Percentiles rank a stretch among this genome's conserved stretches.
phyloP scores from a whole-genome alignment of 352 stramenopile species.

The Phytopythium helicoides region DNA sequence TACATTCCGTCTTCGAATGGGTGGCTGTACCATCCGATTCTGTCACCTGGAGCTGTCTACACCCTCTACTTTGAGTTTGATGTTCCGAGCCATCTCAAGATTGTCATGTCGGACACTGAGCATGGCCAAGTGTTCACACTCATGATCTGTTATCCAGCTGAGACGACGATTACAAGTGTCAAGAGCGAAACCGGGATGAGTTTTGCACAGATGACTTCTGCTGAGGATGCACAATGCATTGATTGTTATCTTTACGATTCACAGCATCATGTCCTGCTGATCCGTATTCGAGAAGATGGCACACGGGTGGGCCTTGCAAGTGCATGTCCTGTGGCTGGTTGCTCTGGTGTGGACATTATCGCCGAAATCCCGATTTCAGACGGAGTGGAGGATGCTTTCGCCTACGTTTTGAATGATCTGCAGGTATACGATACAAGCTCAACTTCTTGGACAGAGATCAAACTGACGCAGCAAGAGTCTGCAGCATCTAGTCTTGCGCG shows the following conservation, averaged over 20 bases:
- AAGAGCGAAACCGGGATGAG: conserved; percentile 5
- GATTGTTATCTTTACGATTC: conserved; percentile 34
- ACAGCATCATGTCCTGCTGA: conserved; percentile 7
- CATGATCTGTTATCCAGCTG: conserved; percentile 21
- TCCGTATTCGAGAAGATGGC: conserved; percentile 16
- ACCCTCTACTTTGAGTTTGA: conserved; percentile 22
- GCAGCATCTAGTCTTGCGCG: neutral
- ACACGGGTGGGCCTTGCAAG: conserved; percentile 4
- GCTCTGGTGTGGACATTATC: conserved; percentile 16
- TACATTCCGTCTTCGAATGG: conserved; percentile 31
- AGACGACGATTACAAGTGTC: conserved; percentile 17
- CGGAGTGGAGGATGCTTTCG: conserved; percentile 9
- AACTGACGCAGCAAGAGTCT: conserved; percentile 7
- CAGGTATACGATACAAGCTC: conserved; percentile 1
- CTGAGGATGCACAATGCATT: conserved; percentile 9
- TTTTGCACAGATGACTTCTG: conserved; percentile 6
- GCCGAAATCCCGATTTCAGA: conserved; percentile 8
- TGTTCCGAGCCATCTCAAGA: conserved; percentile 16
- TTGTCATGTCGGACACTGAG: conserved; percentile 24
- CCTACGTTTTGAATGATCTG: neutral
- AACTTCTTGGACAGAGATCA: neutral
- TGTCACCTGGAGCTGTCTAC: conserved; percentile 28
- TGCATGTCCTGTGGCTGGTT: conserved; percentile 21
- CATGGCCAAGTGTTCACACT: conserved; percentile 18
- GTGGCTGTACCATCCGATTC: conserved; percentile 40